These are phyloP conservation scores for Maudiozyma barnettii DNA, from an alignment of 805 yeast species.

Conservation along the genomic window DNA sequence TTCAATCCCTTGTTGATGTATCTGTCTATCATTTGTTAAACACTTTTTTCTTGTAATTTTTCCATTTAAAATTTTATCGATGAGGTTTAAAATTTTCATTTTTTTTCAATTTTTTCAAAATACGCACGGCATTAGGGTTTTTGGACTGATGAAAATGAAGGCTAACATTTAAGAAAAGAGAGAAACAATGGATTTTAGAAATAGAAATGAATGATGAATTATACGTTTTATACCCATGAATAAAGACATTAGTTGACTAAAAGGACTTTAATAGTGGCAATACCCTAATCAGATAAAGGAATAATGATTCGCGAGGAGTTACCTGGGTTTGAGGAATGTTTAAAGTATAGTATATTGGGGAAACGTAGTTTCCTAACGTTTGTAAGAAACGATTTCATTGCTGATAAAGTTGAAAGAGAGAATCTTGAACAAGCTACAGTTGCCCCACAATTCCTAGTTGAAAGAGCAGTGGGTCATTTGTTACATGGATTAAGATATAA, in stretches of 20 bases:
- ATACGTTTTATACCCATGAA: too few species aligned
- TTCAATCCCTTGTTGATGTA: too few species aligned
- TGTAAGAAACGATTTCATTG: conserved; percentile 4
- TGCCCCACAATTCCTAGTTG: background rate
- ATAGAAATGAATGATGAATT: too few species aligned
- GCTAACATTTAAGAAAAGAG: too few species aligned
- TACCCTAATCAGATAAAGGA: background rate
- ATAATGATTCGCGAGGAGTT: conserved; percentile 1
- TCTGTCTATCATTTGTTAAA: background rate
- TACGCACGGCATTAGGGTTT: background rate
- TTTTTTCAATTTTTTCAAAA: background rate
- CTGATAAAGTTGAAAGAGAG: background rate
- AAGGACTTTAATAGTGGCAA: too few species aligned
- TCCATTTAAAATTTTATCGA: background rate
- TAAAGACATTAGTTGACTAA: too few species aligned
- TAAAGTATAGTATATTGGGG: conserved; percentile 13
- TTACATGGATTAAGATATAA: background rate
- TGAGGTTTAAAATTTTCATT: background rate
- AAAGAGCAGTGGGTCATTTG: background rate
- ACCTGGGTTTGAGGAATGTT: conserved; percentile 14
- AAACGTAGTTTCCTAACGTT: conserved; percentile 15
- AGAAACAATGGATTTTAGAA: too few species aligned
- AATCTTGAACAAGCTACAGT: background rate
- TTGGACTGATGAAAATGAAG: too few species aligned
- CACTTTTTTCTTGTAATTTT: background rate